Evolutionary conservation across 1,284 basidiomycete species (phyloP), one percentile per base, ranked within the genome.

Genomic region (Coniferiporia sulphurascens): DNA sequence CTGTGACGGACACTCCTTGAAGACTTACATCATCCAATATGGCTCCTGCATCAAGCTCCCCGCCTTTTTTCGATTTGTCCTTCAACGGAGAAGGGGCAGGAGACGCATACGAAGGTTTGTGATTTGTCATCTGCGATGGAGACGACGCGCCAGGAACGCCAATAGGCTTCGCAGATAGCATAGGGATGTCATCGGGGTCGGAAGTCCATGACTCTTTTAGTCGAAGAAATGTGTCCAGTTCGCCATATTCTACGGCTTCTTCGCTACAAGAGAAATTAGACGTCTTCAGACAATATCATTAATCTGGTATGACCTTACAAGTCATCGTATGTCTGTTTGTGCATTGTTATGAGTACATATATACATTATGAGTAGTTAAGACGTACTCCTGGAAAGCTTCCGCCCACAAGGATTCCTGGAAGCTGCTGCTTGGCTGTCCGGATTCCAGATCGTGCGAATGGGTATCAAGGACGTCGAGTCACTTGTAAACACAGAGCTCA

Each of bases 321-420:
- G 58, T 82, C 77, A 34, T 75, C 69, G 64, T 84, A 84, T 38
- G 77, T 75, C 84, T 85, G 58, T 44, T 54, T 34, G 54, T 45
- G 21, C 74, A 61, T 73, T 72, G 49, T 71, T 70, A 72, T 73
- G 41, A 36, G 49, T 22, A 55, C 21, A 60, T 55, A 50, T 46
- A 52, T 35, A 78, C 74, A 46, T 74, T 74, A 59, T 73, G 74
- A 66, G 8, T 32, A 15, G 32, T 36, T 19, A 55, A 32, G 12
- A 75, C 80, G 63, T 66, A 83, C 82, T 27, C 82, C 82, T 43
- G 77, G 78, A 62, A 82, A 91, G 60, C 76, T 78, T 21, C 83
- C 83, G 7, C 90, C 89, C 44, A 92, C 79, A 8, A 92, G 80
- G 49, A 92, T 85, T 5, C 89, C 90, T 35, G 89, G 89, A 5